Evolutionary conservation across 2,329 filamentous ascomycete genomes (phyloP), one percentile per base, ranked within the genome.

Genomic region (Cladosporium phlei): DNA sequence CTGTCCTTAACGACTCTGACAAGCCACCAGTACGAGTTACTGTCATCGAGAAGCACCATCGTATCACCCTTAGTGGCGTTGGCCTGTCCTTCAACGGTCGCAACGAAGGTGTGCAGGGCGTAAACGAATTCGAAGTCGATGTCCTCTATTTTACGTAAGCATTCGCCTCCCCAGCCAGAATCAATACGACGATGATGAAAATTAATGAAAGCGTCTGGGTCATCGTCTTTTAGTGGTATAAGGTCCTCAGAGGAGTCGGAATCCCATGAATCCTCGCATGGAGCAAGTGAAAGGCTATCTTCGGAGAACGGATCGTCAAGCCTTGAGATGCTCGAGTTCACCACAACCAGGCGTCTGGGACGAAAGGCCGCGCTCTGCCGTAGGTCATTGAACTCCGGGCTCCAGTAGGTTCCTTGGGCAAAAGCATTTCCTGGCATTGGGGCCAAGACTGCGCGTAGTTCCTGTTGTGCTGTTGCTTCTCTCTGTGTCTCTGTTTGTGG

Each of bases 121-220:
- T 98, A 98, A 51, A 98, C 93, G 70, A 97, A 97, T 67, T 97
- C 91, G 74, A 98, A 97, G 76, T 98, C 93, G 69, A 98, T 98
- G 63, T 98, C 93, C 79, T 98, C 93, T 97, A 75, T 68, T 69
- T 84, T 77, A 77, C 80, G 86, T 95, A 89, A 95, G 88, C 83
- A 85, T 74, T 86, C 79, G 71, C 78, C 78, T 67, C 77, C 82
- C 83, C 83, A 90, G 50, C 82, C 83, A 58, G 79, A 82, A 66
- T 86, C 81, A 74, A 85, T 68, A 67, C 80, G 85, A 69, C 75
- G 75, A 50, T 76, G 64, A 62, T 86, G 75, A 65, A 74, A 65
- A 68, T 70, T 69, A 66, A 75, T 69, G 62, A 68, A 74, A 74
- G 75, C 66, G 61, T 79, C 74, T 66, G 79, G 73, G 62, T 74